Percentiles rank a stretch among this genome's conserved stretches.
Conservation (phyloP, 805 yeast genomes). For the Monosporozyma yasuniensis region DNA sequence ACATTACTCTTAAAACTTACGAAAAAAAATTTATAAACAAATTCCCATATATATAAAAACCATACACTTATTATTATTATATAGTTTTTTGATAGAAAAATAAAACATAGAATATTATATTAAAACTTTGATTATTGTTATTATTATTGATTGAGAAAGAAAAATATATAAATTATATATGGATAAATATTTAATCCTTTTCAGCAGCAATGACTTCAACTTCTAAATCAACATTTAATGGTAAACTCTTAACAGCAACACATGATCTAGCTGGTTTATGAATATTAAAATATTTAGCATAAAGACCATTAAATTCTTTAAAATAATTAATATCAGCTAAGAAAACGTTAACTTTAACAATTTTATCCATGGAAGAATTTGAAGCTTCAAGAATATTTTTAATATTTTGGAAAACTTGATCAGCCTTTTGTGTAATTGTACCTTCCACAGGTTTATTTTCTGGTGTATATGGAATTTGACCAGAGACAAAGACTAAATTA, state of each 20-base stretch:
- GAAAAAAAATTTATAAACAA: too few relatives aligned
- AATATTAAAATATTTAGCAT: slow-evolving; percentile 59
- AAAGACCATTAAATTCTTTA: slow-evolving; percentile 73
- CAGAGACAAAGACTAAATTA: slow-evolving; percentile 81
- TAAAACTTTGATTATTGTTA: neutral
- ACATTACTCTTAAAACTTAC: too few relatives aligned
- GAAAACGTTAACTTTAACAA: slow-evolving; percentile 80
- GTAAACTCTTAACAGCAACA: slow-evolving; percentile 85
- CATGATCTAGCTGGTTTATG: slow-evolving; percentile 96
- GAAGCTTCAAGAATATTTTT: slow-evolving; percentile 69
- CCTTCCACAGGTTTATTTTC: slow-evolving; percentile 73
- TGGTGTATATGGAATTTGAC: slow-evolving; percentile 84
- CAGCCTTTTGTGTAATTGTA: slow-evolving; percentile 63
- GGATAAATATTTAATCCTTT: slow-evolving; percentile 20
- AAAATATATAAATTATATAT: too few relatives aligned
- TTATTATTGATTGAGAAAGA: too few relatives aligned
- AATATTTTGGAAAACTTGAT: slow-evolving; percentile 59
- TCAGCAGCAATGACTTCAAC: slow-evolving; percentile 86
- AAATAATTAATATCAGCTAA: slow-evolving; percentile 83
- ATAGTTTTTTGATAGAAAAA: too few relatives aligned
- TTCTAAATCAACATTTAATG: slow-evolving; percentile 76
- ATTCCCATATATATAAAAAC: neutral
- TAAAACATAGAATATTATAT: neutral
- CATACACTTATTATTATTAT: neutral
- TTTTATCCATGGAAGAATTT: slow-evolving; percentile 69